Evolutionary conservation across 2,329 filamentous ascomycete genomes (phyloP).

Genomic region (Pestalotiopsis sp.): DNA sequence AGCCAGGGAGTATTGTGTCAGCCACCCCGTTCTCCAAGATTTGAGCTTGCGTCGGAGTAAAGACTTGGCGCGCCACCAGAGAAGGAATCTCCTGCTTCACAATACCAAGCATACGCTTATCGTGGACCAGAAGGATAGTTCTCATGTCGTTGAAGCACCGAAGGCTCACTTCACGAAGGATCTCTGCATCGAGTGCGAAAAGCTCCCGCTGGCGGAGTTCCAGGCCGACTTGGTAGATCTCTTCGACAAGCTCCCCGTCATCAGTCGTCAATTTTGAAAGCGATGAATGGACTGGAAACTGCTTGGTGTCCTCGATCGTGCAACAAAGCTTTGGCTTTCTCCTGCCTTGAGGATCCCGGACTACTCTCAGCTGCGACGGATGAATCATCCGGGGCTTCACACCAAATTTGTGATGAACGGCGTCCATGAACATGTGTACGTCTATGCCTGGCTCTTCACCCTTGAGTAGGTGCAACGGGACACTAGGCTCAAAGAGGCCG

Average conservation of each 20-base stretch:
- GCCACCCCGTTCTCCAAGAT: not conserved
- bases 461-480: slow-evolving; percentile 40
- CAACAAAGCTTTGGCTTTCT: not conserved
- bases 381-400: slow-evolving; percentile 35
- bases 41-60: slow-evolving; percentile 21
- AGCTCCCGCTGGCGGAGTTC: slow-evolving; percentile 41
- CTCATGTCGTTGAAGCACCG: slow-evolving; percentile 44
- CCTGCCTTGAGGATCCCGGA: not conserved
- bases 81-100: slow-evolving; percentile 36
- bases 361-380: slow-evolving; percentile 38
- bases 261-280: not conserved
- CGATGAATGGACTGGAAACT: not conserved
- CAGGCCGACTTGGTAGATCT: not conserved
- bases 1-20: not conserved
- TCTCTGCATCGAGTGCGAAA: slow-evolving; percentile 28
- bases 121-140: slow-evolving; percentile 42
- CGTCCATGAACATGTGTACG: slow-evolving; percentile 40
- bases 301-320: not conserved
- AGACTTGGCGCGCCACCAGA: slow-evolving; percentile 26
- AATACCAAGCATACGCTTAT: slow-evolving; percentile 45
- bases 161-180: slow-evolving; percentile 38
- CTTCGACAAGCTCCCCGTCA: not conserved
- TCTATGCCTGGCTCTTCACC: slow-evolving; percentile 40
- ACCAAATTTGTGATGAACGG: slow-evolving; percentile 29
- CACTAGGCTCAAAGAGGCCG: slow-evolving; percentile 31